Percentiles rank a stretch among this genome's conserved stretches.
Conservation (phyloP, 129 eudicot species). For the Lactuca sativa region DNA sequence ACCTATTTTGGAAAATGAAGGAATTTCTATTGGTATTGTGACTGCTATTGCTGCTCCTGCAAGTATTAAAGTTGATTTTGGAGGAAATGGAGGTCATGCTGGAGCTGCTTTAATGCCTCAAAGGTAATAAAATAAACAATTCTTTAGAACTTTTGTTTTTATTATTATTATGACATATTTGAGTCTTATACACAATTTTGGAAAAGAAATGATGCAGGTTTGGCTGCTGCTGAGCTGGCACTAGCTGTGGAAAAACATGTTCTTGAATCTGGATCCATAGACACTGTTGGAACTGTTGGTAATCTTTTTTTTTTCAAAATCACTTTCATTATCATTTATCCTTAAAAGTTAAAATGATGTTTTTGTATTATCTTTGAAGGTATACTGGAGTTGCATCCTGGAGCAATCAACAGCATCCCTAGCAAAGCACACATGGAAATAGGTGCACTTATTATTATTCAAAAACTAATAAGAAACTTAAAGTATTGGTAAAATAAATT, state of each 20-base stretch:
- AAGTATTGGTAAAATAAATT: neutral
- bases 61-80: constrained; percentile 89
- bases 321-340: neutral
- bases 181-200: constrained; percentile 1
- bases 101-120: constrained; percentile 90
- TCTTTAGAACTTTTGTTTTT: neutral
- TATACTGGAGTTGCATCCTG: constrained; percentile 88
- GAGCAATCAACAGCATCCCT: constrained; percentile 98
- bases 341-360: too few relatives aligned
- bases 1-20: constrained; percentile 90
- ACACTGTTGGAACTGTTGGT: constrained; percentile 98
- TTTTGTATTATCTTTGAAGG: constrained; percentile 35
- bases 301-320: constrained; percentile 19
- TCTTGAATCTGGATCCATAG: constrained; percentile 81
- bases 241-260: constrained; percentile 95
- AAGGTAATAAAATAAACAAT: constrained; percentile 37
- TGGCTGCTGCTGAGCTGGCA: constrained; percentile 96
- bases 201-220: constrained; percentile 95
- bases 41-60: constrained; percentile 99
- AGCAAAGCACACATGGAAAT: constrained; percentile 92
- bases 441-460: constrained; percentile 34
- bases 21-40: constrained; percentile 78
- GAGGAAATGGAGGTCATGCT: constrained; percentile 98
- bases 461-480: neutral
- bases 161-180: neutral